Conservation (phyloP, 805 yeast species). For the Priceomyces haplophilus region DNA sequence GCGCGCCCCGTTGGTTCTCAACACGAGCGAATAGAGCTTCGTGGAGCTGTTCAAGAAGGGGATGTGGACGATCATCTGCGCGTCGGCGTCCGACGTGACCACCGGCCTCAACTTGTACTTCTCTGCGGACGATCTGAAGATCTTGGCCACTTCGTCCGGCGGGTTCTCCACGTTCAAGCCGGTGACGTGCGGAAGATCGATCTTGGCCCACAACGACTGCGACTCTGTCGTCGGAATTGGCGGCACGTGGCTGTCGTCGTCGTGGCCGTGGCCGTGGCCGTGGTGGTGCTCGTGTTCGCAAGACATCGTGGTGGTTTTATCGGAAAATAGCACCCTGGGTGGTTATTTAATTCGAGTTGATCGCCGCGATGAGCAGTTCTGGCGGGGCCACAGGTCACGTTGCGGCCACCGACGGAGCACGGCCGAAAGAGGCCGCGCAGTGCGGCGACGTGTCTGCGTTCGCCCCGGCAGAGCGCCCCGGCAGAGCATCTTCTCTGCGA, state of each 20-base stretch:
- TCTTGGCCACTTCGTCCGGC: conserved; percentile 43
- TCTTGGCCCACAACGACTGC: conserved; percentile 61
- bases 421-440: no score
- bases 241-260: conserved; percentile 38
- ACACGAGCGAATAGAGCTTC: conserved; percentile 66
- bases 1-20: conserved; percentile 61
- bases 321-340: not conserved
- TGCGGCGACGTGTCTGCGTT: no score
- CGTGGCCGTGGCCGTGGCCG: conserved; percentile 25
- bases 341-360: not conserved
- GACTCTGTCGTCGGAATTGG: conserved; percentile 69
- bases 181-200: conserved; percentile 57
- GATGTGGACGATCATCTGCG: conserved; percentile 70
- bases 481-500: no score
- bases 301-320: conserved; percentile 17
- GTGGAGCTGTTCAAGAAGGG: conserved; percentile 74
- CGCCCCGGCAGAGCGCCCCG: no score
- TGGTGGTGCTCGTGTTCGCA: conserved; percentile 27
- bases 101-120: conserved; percentile 48
- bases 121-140: conserved; percentile 53
- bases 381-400: not conserved
- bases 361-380: not conserved
- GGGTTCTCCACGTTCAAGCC: conserved; percentile 62
- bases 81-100: conserved; percentile 72
- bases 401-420: no score